Evolutionary conservation across 208 protist species (phyloP).

Genomic region (Wallacemonas sp.): DNA sequence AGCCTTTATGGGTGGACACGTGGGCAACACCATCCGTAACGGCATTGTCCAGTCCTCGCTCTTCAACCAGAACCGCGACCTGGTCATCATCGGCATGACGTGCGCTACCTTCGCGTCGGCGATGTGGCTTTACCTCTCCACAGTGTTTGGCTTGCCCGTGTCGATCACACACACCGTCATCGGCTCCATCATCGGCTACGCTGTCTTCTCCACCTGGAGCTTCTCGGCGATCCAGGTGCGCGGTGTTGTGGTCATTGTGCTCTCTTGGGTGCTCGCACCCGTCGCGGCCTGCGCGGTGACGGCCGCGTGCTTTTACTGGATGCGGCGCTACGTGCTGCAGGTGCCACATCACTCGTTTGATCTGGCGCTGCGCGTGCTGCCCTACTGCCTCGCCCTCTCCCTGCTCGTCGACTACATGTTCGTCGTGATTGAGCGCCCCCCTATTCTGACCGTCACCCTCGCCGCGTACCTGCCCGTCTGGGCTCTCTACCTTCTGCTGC

Average conservation of each 20-base stretch:
- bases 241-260: conserved; percentile 62
- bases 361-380: conserved; percentile 53
- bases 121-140: conserved; percentile 80
- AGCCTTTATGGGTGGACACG: conserved; percentile 82
- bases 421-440: conserved; percentile 73
- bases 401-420: conserved; percentile 73
- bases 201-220: conserved; percentile 50
- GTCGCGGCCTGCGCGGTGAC: conserved; percentile 58
- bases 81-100: conserved; percentile 79
- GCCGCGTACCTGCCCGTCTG: conserved; percentile 46
- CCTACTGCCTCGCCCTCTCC: conserved; percentile 68
- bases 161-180: conserved; percentile 87
- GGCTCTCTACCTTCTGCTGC: conserved; percentile 48
- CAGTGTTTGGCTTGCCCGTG: conserved; percentile 77
- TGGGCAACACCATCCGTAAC: conserved; percentile 72
- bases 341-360: conserved; percentile 65
- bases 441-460: conserved; percentile 64
- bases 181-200: conserved; percentile 77
- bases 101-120: conserved; percentile 67
- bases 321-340: conserved; percentile 65
- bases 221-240: conserved; percentile 53
- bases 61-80: conserved; percentile 63
- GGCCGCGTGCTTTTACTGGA: conserved; percentile 52
- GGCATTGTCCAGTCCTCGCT: conserved; percentile 71
- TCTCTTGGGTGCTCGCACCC: conserved; percentile 77